phyloP scores from a whole-genome alignment of 139 green algal species.

The Chlorella sorokiniana region DNA sequence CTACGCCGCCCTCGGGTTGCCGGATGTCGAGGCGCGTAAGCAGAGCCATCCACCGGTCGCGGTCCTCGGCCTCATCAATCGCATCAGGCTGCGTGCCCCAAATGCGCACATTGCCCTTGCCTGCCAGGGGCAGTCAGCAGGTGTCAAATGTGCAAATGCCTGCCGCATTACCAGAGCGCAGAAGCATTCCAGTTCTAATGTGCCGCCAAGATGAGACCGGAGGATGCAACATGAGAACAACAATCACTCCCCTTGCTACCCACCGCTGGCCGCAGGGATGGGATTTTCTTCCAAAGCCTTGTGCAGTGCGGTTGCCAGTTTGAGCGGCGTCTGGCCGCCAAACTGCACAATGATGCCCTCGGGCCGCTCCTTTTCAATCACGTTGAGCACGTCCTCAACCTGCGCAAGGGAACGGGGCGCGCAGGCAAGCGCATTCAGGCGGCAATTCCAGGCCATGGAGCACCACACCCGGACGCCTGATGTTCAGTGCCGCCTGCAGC shows the following conservation, averaged over 20 bases:
- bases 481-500: background rate
- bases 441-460: background rate
- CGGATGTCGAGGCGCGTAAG: conserved; percentile 85
- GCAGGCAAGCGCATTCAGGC: background rate
- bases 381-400: conserved; percentile 96
- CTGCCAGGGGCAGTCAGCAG: conserved; percentile 24
- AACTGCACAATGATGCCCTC: conserved; percentile 99
- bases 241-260: background rate
- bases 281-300: conserved; percentile 75
- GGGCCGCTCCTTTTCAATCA: conserved; percentile 93
- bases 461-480: too few relatives aligned
- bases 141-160: background rate
- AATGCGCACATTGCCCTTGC: conserved; percentile 87
- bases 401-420: background rate
- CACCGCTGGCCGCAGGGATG: conserved; percentile 73
- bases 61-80: conserved; percentile 98
- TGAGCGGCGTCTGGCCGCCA: conserved; percentile 98
- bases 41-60: conserved; percentile 80
- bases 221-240: too few relatives aligned
- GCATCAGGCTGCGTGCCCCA: conserved; percentile 95
- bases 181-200: too few relatives aligned
- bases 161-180: background rate
- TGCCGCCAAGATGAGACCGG: too few relatives aligned
- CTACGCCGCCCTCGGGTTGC: conserved; percentile 75
- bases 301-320: conserved; percentile 86